Evolutionary conservation across 2,329 filamentous ascomycete genomes (phyloP).

Genomic region (Annulohypoxylon truncatum): DNA sequence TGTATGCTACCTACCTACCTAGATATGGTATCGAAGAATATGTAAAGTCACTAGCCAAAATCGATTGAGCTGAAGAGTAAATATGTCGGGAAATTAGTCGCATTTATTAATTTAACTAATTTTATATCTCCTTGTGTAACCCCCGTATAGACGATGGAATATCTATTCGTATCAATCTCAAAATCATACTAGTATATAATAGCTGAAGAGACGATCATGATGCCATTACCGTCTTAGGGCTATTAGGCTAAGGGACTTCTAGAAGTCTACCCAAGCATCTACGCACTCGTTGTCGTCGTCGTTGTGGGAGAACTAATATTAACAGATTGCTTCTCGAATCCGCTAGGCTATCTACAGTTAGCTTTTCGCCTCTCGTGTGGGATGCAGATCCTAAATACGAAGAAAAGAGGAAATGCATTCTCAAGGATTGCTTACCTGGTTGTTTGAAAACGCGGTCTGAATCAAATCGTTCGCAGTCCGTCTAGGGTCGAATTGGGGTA

Average conservation of each 20-base stretch:
- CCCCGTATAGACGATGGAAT: too few species aligned
- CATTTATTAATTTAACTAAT: neutral
- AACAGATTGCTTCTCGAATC: slow-evolving; percentile 13
- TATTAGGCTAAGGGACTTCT: slow-evolving; percentile 11
- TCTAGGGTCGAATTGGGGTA: neutral
- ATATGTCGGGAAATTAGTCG: neutral
- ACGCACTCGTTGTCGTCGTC: slow-evolving; percentile 40
- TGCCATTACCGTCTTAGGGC: slow-evolving; percentile 24
- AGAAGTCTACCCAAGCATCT: slow-evolving; percentile 13
- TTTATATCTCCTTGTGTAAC: neutral
- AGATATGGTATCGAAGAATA: too few species aligned
- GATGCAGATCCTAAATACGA: neutral
- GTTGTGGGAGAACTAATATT: slow-evolving; percentile 39
- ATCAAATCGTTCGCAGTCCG: neutral
- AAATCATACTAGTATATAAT: neutral
- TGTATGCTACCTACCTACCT: too few species aligned
- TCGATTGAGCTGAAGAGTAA: neutral
- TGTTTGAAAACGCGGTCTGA: neutral
- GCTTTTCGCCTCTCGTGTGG: neutral
- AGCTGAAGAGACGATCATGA: slow-evolving; percentile 21
- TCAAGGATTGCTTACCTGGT: neutral
- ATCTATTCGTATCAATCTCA: too few species aligned
- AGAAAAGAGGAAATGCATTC: neutral
- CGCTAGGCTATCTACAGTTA: slow-evolving; percentile 6
- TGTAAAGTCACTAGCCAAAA: neutral